Percentiles rank a stretch among this genome's conserved stretches.
phyloP scores from a whole-genome alignment of 768 basidiomycete species.

The Pulveroboletus sp. region DNA sequence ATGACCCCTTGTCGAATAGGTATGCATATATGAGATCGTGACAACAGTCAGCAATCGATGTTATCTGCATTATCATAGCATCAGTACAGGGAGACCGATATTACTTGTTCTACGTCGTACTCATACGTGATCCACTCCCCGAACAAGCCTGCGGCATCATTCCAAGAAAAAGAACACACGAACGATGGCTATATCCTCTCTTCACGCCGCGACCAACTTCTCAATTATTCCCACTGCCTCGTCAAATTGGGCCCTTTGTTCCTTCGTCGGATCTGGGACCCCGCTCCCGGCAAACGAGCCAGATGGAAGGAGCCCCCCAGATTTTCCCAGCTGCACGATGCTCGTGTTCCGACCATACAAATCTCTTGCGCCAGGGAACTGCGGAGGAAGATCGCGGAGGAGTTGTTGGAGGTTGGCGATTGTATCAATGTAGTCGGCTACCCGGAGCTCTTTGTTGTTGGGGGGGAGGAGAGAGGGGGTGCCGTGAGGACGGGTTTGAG shows the following conservation, averaged over 20 bases:
- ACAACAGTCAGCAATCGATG: too few relatives aligned
- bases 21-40: too few relatives aligned
- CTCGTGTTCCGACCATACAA: conserved; percentile 70
- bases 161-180: neutral
- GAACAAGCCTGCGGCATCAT: neutral
- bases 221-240: conserved; percentile 68
- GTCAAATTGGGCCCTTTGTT: conserved; percentile 66
- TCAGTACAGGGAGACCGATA: too few relatives aligned
- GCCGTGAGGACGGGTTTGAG: conserved; percentile 48
- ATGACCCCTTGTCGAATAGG: too few relatives aligned
- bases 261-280: conserved; percentile 47
- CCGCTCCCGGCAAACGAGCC: conserved; percentile 58
- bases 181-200: neutral
- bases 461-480: conserved; percentile 40
- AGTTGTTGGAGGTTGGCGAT: conserved; percentile 48
- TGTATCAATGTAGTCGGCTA: conserved; percentile 6
- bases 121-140: neutral
- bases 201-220: conserved; percentile 33
- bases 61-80: too few relatives aligned
- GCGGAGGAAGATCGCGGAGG: conserved; percentile 44
- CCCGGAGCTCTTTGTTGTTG: conserved; percentile 49
- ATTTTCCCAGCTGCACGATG: conserved; percentile 49
- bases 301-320: conserved; percentile 51
- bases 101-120: too few relatives aligned
- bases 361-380: conserved; percentile 57